Percentiles rank a stretch among this genome's conserved stretches.
These are phyloP conservation scores for Apocynum venetum DNA, from an alignment of 257 asterid species.

Conservation along the genomic window DNA sequence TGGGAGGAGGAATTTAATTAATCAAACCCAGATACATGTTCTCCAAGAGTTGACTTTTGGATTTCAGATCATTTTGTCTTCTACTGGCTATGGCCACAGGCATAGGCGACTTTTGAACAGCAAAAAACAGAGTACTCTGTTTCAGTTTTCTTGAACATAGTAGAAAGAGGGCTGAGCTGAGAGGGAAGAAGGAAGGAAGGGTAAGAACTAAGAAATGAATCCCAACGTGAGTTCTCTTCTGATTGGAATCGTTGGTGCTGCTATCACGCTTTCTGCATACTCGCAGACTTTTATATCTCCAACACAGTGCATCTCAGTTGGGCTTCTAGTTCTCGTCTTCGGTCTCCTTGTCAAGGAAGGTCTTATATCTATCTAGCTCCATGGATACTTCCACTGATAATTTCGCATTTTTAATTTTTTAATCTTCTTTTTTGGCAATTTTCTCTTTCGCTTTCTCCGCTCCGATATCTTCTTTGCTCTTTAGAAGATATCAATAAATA, in stretches of 20 bases:
- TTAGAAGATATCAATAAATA: not conserved
- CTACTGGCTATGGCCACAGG: not conserved
- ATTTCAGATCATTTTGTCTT: not conserved
- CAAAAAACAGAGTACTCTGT: not conserved
- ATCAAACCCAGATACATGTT: not conserved
- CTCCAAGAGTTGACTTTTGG: slow-evolving; percentile 23
- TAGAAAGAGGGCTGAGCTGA: not conserved
- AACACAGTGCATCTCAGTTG: slow-evolving; percentile 59
- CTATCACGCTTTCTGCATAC: slow-evolving; percentile 76
- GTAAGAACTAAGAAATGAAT: slow-evolving; percentile 40
- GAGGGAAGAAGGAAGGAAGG: not conserved
- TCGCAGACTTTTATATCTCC: slow-evolving; percentile 65
- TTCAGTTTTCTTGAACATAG: not conserved
- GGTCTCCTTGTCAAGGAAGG: slow-evolving; percentile 96
- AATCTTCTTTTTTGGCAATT: not conserved
- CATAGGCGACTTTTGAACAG: not conserved
- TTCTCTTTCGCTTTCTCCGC: no score
- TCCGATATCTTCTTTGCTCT: not conserved
- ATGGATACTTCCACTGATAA: not conserved
- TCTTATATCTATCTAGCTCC: slow-evolving; percentile 43
- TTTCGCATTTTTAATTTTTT: not conserved
- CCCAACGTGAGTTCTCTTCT: slow-evolving; percentile 50
- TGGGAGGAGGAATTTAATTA: not conserved
- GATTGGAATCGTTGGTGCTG: slow-evolving; percentile 63
- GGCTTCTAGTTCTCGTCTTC: slow-evolving; percentile 60